These are phyloP conservation scores for Omphalotus olearius DNA, from an alignment of 1,284 basidiomycete genomes.

Conservation along the genomic window DNA sequence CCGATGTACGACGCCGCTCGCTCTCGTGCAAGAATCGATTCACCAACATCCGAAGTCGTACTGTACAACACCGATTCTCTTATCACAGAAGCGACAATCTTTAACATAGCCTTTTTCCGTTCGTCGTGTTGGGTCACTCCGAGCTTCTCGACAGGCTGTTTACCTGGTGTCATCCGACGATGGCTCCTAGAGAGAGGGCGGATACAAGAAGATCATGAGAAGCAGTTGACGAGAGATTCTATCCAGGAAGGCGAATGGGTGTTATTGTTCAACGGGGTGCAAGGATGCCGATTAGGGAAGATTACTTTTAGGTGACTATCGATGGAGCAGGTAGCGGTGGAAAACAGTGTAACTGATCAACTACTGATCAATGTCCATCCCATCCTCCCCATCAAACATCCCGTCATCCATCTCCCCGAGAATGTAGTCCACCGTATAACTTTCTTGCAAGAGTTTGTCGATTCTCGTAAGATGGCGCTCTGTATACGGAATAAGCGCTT, in stretches of 20 bases:
- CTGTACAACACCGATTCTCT: slow-evolving; percentile 47
- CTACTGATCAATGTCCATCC: slow-evolving; percentile 41
- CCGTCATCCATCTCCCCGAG: slow-evolving; percentile 90
- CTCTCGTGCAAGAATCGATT: slow-evolving; percentile 38
- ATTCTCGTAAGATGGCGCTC: slow-evolving; percentile 86
- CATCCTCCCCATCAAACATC: slow-evolving; percentile 44
- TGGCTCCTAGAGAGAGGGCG: slow-evolving; percentile 59
- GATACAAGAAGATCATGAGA: slow-evolving; percentile 41
- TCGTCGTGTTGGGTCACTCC: slow-evolving; percentile 62
- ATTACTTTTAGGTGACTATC: background rate
- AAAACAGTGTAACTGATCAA: background rate
- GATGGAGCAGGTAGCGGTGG: no score
- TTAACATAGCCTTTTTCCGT: slow-evolving; percentile 64
- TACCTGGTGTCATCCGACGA: slow-evolving; percentile 63
- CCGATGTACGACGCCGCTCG: slow-evolving; percentile 58
- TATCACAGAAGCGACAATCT: slow-evolving; percentile 63
- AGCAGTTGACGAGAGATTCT: slow-evolving; percentile 35
- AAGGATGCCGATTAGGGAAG: slow-evolving; percentile 58
- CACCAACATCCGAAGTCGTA: slow-evolving; percentile 51
- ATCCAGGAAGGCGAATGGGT: slow-evolving; percentile 58
- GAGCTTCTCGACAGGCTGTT: slow-evolving; percentile 50
- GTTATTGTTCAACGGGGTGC: slow-evolving; percentile 66
- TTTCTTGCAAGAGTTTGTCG: slow-evolving; percentile 88
- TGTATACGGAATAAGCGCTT: slow-evolving; percentile 89
- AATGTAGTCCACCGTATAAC: slow-evolving; percentile 90